phyloP scores from a whole-genome alignment of 2,329 filamentous ascomycete genomes.

The Trichophyton equinum region DNA sequence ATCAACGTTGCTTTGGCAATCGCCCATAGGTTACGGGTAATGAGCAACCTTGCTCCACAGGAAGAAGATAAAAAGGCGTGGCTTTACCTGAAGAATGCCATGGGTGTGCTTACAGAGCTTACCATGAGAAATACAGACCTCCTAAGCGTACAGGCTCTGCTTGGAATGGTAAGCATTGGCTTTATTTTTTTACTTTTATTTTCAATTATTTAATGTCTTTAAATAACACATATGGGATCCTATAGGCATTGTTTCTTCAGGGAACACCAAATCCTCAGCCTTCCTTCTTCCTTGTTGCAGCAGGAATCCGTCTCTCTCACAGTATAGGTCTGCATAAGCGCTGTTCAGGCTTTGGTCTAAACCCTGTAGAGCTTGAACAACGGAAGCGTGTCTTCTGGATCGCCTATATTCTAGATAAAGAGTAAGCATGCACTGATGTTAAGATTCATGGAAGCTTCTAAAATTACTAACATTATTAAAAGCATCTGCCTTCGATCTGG shows the following conservation, averaged over 20 bases:
- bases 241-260: slow-evolving; percentile 70
- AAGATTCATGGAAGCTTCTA: not conserved
- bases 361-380: slow-evolving; percentile 88
- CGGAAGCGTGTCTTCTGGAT: slow-evolving; percentile 69
- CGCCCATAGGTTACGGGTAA: slow-evolving; percentile 78
- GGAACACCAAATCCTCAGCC: slow-evolving; percentile 95
- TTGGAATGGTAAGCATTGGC: slow-evolving; percentile 57
- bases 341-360: slow-evolving; percentile 83
- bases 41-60: slow-evolving; percentile 82
- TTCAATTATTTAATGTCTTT: not conserved
- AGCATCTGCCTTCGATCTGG: slow-evolving; percentile 58
- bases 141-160: slow-evolving; percentile 80
- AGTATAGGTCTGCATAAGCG: slow-evolving; percentile 92
- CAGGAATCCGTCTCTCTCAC: slow-evolving; percentile 79
- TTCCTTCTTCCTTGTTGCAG: slow-evolving; percentile 78
- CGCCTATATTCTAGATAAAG: slow-evolving; percentile 60
- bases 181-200: too few species aligned
- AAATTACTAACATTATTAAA: slow-evolving; percentile 14
- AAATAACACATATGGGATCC: not conserved
- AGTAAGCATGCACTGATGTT: slow-evolving; percentile 32
- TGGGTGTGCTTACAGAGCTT: slow-evolving; percentile 83
- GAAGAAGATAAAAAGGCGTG: slow-evolving; percentile 92
- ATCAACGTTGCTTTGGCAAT: slow-evolving; percentile 91
- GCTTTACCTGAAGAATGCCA: slow-evolving; percentile 91
- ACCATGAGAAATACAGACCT: slow-evolving; percentile 94